Base-by-base conservation (phyloP, 768 basidiomycete species). In the Cystobasidium onofrii region DNA sequence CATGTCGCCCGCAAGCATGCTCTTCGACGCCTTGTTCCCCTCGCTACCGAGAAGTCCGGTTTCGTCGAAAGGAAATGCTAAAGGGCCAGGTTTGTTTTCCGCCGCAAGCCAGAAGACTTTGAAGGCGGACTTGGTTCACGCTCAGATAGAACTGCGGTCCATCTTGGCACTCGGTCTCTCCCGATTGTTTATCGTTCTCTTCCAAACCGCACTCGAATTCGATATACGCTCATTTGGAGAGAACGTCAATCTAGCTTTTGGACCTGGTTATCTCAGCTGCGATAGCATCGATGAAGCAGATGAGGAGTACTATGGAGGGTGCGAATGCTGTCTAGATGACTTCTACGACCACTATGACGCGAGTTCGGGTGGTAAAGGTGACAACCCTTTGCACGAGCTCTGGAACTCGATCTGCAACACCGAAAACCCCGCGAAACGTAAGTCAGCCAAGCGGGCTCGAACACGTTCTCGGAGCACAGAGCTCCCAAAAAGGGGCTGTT, bases 21-120 rank as follows among this genome's bases (percentile, higher is more conserved):
- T 71, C 12, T 71, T 71, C 69, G 69, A 71, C 41, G 55, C 69
- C 69, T 54, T 71, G 10, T 71, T 71, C 55, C 69, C 69, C 9
- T 46, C 69, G 6, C 13, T 46, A 15, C 54, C 44, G 6, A 27
- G 27, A 18, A 71, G 65, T 29, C 23, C 44, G n/a, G 29, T 44
- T 10, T 27, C 65, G 4, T n/a, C 65, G 44, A 52, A 41, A 15
- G 44, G 12, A n/a, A 29, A 18, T 27, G 17, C 17, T 3, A 64
- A 44, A 25, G 39, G 63, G 7, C 25, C 63, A 27, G 34, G 36
- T 23, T 29, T 44, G 12, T 64, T 44, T 25, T 39, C 63, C 1
- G 63, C 33, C 6, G 63, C 63, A 13, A 39, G 39, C 17, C 33
- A 64, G 33, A 64, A 64, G 25, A 12, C 36, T 23, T 31, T 67